Conservation (phyloP, 495 filamentous ascomycete species). For the Daldinia childiae region DNA sequence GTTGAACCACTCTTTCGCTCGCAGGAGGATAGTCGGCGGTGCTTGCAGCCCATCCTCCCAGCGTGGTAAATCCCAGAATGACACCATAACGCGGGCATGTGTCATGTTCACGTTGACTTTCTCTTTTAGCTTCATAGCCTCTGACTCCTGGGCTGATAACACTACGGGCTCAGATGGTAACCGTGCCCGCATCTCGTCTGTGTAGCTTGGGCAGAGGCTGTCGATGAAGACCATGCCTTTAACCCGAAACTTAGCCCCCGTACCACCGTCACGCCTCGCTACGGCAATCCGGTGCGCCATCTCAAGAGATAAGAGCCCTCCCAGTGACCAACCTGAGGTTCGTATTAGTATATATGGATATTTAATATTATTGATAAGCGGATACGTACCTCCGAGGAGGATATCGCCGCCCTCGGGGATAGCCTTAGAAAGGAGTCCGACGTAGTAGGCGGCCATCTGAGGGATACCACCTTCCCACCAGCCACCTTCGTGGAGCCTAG, state of each 20-base stretch:
- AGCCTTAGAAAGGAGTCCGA: slow-evolving; percentile 41
- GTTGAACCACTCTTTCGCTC: slow-evolving; percentile 48
- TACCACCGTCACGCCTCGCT: slow-evolving; percentile 9
- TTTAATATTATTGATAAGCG: not conserved
- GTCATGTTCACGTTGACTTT: slow-evolving; percentile 50
- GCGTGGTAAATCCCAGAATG: slow-evolving; percentile 48
- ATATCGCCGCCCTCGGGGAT: slow-evolving; percentile 49
- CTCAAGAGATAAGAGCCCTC: slow-evolving; percentile 55
- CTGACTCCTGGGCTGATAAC: slow-evolving; percentile 43
- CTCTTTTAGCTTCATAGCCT: slow-evolving; percentile 49
- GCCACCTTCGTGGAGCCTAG: slow-evolving; percentile 45
- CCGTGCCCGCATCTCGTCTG: slow-evolving; percentile 24
- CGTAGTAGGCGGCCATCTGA: slow-evolving; percentile 46
- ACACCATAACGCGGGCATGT: slow-evolving; percentile 51
- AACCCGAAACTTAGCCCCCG: slow-evolving; percentile 38
- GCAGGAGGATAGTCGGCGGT: slow-evolving; percentile 52
- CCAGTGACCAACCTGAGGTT: slow-evolving; percentile 56
- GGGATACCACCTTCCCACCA: slow-evolving; percentile 47
- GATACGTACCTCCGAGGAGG: slow-evolving; percentile 34
- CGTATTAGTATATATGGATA: not conserved
- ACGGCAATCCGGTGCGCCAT: slow-evolving; percentile 49
- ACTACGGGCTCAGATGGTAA: slow-evolving; percentile 25
- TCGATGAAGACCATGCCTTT: slow-evolving; percentile 59
- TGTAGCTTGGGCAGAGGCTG: slow-evolving; percentile 46
- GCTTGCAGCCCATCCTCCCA: slow-evolving; percentile 39